Conservation (phyloP, 1,284 basidiomycete species). For the Leccinum subrobustum region DNA sequence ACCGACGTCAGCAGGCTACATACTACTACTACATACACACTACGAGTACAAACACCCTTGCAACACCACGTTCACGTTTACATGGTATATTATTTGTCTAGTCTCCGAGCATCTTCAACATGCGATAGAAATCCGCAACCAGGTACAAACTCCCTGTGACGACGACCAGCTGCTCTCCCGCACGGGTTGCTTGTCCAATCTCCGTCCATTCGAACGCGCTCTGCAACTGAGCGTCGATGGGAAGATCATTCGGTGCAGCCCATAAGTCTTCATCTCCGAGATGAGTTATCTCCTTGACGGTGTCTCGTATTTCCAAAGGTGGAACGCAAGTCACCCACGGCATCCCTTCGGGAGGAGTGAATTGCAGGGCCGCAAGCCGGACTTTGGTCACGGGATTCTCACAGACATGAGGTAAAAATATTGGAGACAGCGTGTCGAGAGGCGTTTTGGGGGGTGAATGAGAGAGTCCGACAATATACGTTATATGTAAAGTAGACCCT, state of each 20-base stretch:
- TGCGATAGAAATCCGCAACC: constrained; percentile 84
- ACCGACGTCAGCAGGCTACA: not conserved
- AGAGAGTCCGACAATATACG: constrained; percentile 77
- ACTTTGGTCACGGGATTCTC: constrained; percentile 30
- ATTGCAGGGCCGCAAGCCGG: constrained; percentile 57
- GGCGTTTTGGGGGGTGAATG: constrained; percentile 81
- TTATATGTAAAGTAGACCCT: constrained; percentile 40
- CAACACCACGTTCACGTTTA: not conserved
- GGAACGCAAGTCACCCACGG: constrained; percentile 80
- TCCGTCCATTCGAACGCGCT: constrained; percentile 48
- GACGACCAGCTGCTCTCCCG: constrained; percentile 49
- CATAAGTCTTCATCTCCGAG: constrained; percentile 42
- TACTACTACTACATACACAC: not conserved
- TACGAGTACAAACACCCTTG: not conserved
- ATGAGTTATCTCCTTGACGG: constrained; percentile 42
- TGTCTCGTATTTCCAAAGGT: constrained; percentile 45
- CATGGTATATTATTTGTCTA: constrained; percentile 3
- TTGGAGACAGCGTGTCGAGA: constrained; percentile 62
- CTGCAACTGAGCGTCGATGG: constrained; percentile 30
- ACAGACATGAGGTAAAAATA: constrained; percentile 43
- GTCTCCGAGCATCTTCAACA: constrained; percentile 28
- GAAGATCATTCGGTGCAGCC: constrained; percentile 34
- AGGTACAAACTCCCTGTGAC: constrained; percentile 91
- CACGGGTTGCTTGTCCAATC: constrained; percentile 3
- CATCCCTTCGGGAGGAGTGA: constrained; percentile 83